Conservation (phyloP, 305 asterid species). For the Striga hermonthica region DNA sequence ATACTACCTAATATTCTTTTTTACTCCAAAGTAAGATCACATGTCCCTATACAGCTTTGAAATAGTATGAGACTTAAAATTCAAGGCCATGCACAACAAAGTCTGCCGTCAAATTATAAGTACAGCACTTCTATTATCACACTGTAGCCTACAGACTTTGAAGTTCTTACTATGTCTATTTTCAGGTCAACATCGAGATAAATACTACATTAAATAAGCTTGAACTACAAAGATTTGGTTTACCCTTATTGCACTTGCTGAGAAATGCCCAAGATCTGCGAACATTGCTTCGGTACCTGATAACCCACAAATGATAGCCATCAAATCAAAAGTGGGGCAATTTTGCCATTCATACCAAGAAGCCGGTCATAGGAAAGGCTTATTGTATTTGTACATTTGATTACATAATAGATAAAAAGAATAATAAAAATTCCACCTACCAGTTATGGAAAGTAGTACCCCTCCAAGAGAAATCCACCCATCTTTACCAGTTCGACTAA, state of each 20-base stretch:
- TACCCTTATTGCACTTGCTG: constrained; percentile 54
- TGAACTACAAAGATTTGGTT: constrained; percentile 25
- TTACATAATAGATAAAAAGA: no score
- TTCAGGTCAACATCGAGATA: neutral
- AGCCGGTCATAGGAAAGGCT: neutral
- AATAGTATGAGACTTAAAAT: neutral
- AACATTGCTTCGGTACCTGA: constrained; percentile 65
- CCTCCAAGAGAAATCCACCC: constrained; percentile 99
- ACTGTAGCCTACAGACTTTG: neutral
- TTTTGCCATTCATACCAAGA: constrained; percentile 9
- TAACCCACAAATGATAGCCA: constrained; percentile 27
- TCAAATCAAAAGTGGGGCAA: constrained; percentile 22
- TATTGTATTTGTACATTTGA: neutral
- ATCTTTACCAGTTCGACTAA: constrained; percentile 67
- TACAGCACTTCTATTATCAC: neutral
- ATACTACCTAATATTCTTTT: constrained; percentile 1
- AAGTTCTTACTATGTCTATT: constrained; percentile 10
- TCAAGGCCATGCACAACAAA: constrained; percentile 6
- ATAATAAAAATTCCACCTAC: constrained; percentile 34
- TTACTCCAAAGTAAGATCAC: constrained; percentile 15
- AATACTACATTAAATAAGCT: neutral
- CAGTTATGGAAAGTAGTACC: constrained; percentile 85
- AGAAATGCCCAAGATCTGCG: constrained; percentile 67
- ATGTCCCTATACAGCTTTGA: constrained; percentile 2
- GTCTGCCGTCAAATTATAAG: neutral